phyloP scores from a whole-genome alignment of 2,329 filamentous ascomycete species.

The Aspergillus bombycis region DNA sequence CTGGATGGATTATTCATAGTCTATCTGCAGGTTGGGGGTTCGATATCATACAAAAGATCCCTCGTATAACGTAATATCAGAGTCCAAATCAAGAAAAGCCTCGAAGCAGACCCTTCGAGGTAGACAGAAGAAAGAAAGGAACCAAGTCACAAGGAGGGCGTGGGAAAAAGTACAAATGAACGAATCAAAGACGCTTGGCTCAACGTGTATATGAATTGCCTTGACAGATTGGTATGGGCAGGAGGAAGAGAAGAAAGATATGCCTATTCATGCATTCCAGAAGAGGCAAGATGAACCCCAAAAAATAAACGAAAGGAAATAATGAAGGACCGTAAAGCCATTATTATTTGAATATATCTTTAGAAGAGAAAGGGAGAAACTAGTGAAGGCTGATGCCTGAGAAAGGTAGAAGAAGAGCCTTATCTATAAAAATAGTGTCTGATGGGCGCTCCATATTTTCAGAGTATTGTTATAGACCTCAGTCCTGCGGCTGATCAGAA shows the following conservation, averaged over 20 bases:
- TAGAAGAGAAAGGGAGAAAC: not conserved
- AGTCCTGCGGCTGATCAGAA: slow-evolving; percentile 26
- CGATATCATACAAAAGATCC: slow-evolving; percentile 19
- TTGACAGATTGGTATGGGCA: not conserved
- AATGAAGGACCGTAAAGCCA: slow-evolving; percentile 9
- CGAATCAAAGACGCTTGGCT: not conserved
- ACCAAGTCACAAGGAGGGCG: not conserved
- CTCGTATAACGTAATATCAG: slow-evolving; percentile 14
- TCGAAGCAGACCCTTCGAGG: not conserved
- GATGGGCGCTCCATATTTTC: not conserved
- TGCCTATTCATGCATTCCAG: not conserved
- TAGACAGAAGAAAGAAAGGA: not conserved
- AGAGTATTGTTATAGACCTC: slow-evolving; percentile 25
- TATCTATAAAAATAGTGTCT: not conserved
- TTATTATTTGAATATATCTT: not conserved
- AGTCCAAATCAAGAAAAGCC: not conserved
- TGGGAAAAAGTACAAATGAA: not conserved
- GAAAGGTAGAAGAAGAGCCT: slow-evolving; percentile 1
- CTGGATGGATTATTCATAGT: slow-evolving; percentile 7
- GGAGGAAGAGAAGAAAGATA: not conserved
- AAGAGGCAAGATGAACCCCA: not conserved
- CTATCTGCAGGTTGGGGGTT: slow-evolving; percentile 12
- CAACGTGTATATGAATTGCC: not conserved
- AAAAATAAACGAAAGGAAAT: slow-evolving; percentile 13
- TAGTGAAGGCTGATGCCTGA: not conserved